Evolutionary conservation across 352 stramenopile species (phyloP), one percentile per base, ranked within the genome.

Genomic region (Pythium myriotylum): DNA sequence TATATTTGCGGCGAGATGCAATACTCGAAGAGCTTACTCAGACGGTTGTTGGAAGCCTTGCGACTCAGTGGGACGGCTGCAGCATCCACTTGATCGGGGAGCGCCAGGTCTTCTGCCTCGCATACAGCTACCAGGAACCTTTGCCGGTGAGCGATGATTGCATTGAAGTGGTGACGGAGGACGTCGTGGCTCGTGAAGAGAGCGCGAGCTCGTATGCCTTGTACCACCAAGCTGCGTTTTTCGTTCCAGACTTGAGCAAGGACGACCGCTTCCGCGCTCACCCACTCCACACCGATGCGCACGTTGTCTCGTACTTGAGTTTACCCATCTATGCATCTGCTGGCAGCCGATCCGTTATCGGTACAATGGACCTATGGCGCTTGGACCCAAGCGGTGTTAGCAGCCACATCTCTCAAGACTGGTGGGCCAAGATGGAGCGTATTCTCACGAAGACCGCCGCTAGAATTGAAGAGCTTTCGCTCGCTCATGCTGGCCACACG

Each of bases 341-440:
- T 0, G 47, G 65, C 4, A 59, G 69, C 20, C 56, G 72, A 6
- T 64, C 35, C 20, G 83, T 76, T 58, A 80, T 92, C n/a, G 83
- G 74, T 12, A 92, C 83, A 26, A 61, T 92, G 6, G 83, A 92
- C 51, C 39, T 92, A 26, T 92, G 77, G 78, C 84, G 81, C 20
- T 58, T 82, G 1, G 76, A 86, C 22, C 67, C 24, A 62, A 84
- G 51, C 19, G 72, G 68, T 23, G 76, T 77, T 0, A 86, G 74
- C 62, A 86, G 76, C 67, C 72, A 88, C 50, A 76, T 89, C 22
- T 88, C 81, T 5, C 73, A 71, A 16, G 81, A 89, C 7, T 91
- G 79, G 81, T 76, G 81, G 62, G 29, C 33, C 60, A 68, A 68
- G 53, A 68, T 68, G 60, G 60, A 68, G 53, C 26, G 53, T 19